These are phyloP conservation scores for Leccinum boreale DNA, from an alignment of 768 basidiomycete genomes.

Conservation along the genomic window DNA sequence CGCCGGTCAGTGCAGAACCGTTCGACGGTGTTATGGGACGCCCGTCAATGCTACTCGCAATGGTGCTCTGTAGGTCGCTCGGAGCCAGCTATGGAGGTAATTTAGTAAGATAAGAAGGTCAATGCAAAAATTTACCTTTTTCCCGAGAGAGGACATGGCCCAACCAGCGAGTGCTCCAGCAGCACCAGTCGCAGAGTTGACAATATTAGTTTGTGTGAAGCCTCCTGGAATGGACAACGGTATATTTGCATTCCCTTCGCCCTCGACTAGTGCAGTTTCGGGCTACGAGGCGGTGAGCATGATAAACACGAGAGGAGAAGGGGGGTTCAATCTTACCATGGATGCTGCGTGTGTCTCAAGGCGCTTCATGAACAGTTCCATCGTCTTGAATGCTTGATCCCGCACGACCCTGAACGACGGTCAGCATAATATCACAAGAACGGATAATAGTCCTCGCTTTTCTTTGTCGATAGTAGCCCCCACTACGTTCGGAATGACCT, in stretches of 20 bases:
- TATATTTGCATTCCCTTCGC: constrained; percentile 31
- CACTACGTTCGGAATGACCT: constrained; percentile 84
- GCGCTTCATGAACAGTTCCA: constrained; percentile 82
- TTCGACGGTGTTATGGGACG: constrained; percentile 41
- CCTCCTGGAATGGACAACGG: constrained; percentile 29
- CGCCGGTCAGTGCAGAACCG: not conserved
- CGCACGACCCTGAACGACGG: constrained; percentile 66
- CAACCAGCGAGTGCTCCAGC: constrained; percentile 92
- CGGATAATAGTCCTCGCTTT: constrained; percentile 54
- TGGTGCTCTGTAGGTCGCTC: constrained; percentile 69
- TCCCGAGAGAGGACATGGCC: constrained; percentile 90
- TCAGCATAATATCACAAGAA: not conserved
- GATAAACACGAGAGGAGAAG: not conserved
- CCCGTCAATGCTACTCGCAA: constrained; percentile 41
- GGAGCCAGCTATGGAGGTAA: constrained; percentile 52
- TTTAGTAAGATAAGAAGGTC: not conserved
- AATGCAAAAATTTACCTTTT: constrained; percentile 49
- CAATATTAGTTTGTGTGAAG: constrained; percentile 42
- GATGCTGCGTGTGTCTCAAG: constrained; percentile 74
- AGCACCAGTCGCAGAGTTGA: constrained; percentile 86
- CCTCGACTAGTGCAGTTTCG: constrained; percentile 46
- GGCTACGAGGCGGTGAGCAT: constrained; percentile 39
- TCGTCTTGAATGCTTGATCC: constrained; percentile 93
- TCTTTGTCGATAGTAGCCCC: constrained; percentile 86
- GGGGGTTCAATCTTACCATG: constrained; percentile 58